Percentiles rank a stretch among this genome's conserved stretches.
phyloP scores from a whole-genome alignment of 140 eudicot species.

The Bidens hawaiensis region DNA sequence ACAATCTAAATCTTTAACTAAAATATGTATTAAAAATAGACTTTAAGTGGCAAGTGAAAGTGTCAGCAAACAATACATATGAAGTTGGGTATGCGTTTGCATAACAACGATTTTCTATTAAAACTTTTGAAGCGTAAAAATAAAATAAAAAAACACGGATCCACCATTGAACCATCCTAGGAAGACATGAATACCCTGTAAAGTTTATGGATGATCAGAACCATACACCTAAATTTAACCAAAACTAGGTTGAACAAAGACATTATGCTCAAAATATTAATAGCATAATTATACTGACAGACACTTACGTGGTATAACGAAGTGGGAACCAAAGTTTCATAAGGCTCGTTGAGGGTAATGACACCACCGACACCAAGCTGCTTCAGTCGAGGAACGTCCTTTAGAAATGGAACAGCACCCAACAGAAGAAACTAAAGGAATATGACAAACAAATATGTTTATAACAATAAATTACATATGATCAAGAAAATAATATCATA shows the following conservation, averaged over 20 bases:
- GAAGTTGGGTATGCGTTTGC: background rate
- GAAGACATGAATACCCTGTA: background rate
- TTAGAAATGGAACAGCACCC: constrained; percentile 88
- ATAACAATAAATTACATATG: background rate
- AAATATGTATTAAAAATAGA: no score
- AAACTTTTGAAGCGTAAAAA: background rate
- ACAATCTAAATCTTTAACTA: no score
- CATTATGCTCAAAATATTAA: background rate
- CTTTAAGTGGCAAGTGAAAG: no score
- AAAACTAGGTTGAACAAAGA: background rate
- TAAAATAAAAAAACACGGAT: background rate
- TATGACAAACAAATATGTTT: constrained; percentile 11
- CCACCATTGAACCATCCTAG: background rate
- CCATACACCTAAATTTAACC: background rate
- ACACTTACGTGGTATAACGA: constrained; percentile 65
- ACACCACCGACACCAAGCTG: constrained; percentile 89
- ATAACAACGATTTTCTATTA: background rate
- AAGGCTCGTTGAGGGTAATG: constrained; percentile 80
- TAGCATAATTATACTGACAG: background rate
- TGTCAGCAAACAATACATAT: background rate
- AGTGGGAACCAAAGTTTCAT: constrained; percentile 74
- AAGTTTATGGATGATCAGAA: background rate
- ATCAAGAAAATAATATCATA: no score
- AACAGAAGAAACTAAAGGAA: constrained; percentile 55
- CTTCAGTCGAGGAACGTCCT: constrained; percentile 70